Base-by-base conservation (phyloP, 371 early-diverging fungal species). In the Funneliformis caledonium region DNA sequence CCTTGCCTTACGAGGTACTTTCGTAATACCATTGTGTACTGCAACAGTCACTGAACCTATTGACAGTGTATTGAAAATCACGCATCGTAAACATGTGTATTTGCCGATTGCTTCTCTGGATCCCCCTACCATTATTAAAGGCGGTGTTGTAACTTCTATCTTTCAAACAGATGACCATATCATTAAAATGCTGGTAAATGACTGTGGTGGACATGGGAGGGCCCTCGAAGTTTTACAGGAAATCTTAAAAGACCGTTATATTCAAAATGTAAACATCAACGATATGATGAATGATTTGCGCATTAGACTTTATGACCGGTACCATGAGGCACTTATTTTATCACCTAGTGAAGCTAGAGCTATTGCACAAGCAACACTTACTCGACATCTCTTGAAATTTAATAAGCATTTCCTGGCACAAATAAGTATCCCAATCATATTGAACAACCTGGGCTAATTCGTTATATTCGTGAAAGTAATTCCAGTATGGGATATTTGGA, bases 181-280 rank as follows among this genome's bases (percentile, higher is more conserved):
- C 19, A 78, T 81, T 50, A 81, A 81, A 67, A 75, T 83, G 37
- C 76, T 83, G 72, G 78, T 83, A 50, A 26, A 12, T 72, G 81
- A 81, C 60, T 83, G 81, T 81, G 83, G 83, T 52, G 83, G 79
- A 11, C 78, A 83, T 81, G 81, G 81, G 47, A 81, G 81, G 68
- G 83, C 83, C 6, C 81, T 83, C 31, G 79, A 83, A 73, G 62
- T 69, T 65, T 72, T 83, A n/a, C 78, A 78, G 69, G 42, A 60
- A 22, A 77, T 62, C 33, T 19, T 78, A 33, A 48, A 9, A 42
- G 68, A 1, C 11, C 31, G 22, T 50, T 0, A 65, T 42, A 59
- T 50, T 42, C 3, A 68, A 60, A 73, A 77, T 64, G 76, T 43
- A n/a, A 81, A 78, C 47, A 72, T 82, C 56, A 80, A 81, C 33